These are phyloP conservation scores for Westerdykella sp. DNA, from an alignment of 2,329 filamentous ascomycete genomes.

Conservation along the genomic window DNA sequence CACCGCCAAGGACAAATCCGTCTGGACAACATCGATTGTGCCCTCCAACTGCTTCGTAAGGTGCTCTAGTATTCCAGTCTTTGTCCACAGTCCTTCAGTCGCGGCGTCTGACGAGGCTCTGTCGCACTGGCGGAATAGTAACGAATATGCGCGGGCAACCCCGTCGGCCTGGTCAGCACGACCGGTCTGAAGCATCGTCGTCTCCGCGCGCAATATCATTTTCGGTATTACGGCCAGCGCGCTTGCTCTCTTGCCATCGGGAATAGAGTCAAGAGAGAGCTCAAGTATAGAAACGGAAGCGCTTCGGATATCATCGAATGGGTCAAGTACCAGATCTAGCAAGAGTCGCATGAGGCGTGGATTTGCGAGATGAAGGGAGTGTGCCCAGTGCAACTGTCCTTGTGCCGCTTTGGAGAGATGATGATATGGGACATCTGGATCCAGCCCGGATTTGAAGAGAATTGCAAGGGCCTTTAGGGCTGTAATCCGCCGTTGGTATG, in stretches of 20 bases:
- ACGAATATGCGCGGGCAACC: conserved; percentile 67
- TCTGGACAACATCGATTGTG: conserved; percentile 58
- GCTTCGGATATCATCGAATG: conserved; percentile 83
- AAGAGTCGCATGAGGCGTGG: conserved; percentile 53
- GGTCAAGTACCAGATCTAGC: conserved; percentile 75
- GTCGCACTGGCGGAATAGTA: conserved; percentile 56
- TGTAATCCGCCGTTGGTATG: conserved; percentile 84
- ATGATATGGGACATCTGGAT: conserved; percentile 39
- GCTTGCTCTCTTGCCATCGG: conserved; percentile 7
- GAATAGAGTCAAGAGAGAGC: conserved; percentile 21
- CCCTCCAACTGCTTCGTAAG: conserved; percentile 58
- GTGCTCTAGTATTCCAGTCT: conserved; percentile 48
- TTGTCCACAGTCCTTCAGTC: conserved; percentile 30
- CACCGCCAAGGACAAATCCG: conserved; percentile 58
- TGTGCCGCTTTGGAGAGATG: conserved; percentile 45
- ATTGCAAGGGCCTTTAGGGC: conserved; percentile 65
- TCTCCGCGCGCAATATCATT: conserved; percentile 41
- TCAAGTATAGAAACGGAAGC: conserved; percentile 44
- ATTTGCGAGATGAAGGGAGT: conserved; percentile 42
- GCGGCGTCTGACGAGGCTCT: conserved; percentile 1
- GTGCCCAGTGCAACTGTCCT: conserved; percentile 47
- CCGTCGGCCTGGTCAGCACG: conserved; percentile 91
- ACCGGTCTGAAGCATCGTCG: conserved; percentile 61
- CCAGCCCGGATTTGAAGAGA: conserved; percentile 64
- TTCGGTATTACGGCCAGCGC: conserved; percentile 13